phyloP scores from a whole-genome alignment of 2,329 filamentous ascomycete species.

The Cercospora sp. region DNA sequence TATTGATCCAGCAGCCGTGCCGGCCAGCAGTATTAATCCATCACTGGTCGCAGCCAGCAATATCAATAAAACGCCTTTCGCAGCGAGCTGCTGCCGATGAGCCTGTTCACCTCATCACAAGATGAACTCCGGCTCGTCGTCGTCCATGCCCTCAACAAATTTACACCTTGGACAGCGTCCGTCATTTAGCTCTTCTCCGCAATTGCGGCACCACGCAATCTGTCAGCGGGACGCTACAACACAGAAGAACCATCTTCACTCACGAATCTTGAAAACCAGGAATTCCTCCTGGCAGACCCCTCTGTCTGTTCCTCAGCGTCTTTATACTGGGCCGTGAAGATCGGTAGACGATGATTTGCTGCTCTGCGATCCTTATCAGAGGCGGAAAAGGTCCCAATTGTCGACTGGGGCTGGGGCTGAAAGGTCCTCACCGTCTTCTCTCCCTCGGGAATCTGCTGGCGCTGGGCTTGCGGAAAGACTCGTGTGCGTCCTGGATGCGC shows the following conservation, averaged over 20 bases:
- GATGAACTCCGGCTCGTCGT: not conserved
- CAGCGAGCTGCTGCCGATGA: not conserved
- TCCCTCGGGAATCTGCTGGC: not conserved
- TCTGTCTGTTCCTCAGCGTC: not conserved
- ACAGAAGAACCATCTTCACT: not conserved
- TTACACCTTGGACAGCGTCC: slow-evolving; percentile 3
- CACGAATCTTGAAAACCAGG: not conserved
- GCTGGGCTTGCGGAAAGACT: not conserved
- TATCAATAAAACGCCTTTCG: not conserved
- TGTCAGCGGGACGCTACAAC: not conserved
- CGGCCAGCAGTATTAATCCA: not conserved
- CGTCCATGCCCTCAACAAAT: not conserved
- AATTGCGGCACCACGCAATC: not conserved
- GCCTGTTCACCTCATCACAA: not conserved
- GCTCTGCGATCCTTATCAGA: not conserved
- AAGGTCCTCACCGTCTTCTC: slow-evolving; percentile 7
- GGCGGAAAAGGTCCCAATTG: not conserved
- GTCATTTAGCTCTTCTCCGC: not conserved
- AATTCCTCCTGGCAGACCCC: not conserved
- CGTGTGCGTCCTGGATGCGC: not conserved
- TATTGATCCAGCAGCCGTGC: not conserved
- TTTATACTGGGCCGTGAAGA: not conserved
- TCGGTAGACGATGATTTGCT: not conserved
- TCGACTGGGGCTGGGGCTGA: not conserved
- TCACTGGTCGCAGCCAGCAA: not conserved